Evolutionary conservation across 495 filamentous ascomycete genomes (phyloP).

Genomic region (Mycothermus thermophilus): DNA sequence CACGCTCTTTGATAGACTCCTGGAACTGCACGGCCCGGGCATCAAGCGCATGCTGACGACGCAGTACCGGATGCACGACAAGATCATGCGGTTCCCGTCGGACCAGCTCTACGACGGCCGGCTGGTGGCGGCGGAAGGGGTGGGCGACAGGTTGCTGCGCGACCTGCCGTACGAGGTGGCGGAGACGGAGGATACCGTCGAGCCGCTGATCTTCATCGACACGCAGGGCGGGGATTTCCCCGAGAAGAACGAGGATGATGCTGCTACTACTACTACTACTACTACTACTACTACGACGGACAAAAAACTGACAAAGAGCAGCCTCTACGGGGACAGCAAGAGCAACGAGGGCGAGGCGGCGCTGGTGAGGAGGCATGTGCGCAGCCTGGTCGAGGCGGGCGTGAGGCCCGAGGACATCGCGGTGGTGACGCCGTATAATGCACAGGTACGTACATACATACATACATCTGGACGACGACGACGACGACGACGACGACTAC

Average conservation of each 20-base stretch:
- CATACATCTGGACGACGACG: too few relatives aligned
- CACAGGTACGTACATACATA: slow-evolving; percentile 64
- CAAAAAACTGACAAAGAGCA: slow-evolving; percentile 21
- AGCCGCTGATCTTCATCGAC: slow-evolving; percentile 86
- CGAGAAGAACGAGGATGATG: slow-evolving; percentile 25
- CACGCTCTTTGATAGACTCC: slow-evolving; percentile 81
- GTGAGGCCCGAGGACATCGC: slow-evolving; percentile 72
- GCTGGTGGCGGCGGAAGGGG: slow-evolving; percentile 63
- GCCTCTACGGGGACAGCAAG: slow-evolving; percentile 68
- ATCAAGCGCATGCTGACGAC: slow-evolving; percentile 96
- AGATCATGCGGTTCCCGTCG: slow-evolving; percentile 90
- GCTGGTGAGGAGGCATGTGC: slow-evolving; percentile 63
- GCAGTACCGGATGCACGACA: slow-evolving; percentile 96
- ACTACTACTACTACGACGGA: too few relatives aligned
- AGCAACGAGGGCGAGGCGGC: slow-evolving; percentile 86
- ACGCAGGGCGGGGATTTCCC: slow-evolving; percentile 90
- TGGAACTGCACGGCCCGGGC: slow-evolving; percentile 61
- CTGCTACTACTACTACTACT: too few relatives aligned
- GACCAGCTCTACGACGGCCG: slow-evolving; percentile 71
- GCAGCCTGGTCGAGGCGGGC: slow-evolving; percentile 60
- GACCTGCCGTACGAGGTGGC: slow-evolving; percentile 66
- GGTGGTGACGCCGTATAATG: slow-evolving; percentile 92
- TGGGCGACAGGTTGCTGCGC: slow-evolving; percentile 58
- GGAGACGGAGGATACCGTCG: slow-evolving; percentile 74
- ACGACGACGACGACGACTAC: too few relatives aligned